A percentile compares a stretch with the other conserved stretches of the same genome.
Evolutionary conservation across 805 yeast species (phyloP).

Genomic region (Yarrowia sp.): DNA sequence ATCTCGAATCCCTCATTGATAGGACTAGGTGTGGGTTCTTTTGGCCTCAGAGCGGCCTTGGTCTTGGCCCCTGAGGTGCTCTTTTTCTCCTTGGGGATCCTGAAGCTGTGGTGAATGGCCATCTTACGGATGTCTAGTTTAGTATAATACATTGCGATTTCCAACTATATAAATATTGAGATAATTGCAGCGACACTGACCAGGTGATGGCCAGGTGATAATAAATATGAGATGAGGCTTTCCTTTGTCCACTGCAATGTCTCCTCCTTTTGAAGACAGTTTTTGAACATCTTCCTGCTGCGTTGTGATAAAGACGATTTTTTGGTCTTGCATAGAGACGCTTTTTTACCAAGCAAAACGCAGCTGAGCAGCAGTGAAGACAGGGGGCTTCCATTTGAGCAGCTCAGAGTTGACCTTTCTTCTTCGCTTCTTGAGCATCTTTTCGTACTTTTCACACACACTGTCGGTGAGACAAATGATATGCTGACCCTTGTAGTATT

Average conservation of each 20-base stretch:
- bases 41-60: slow-evolving; percentile 5
- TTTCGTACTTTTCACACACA: slow-evolving; percentile 76
- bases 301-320: too few species aligned
- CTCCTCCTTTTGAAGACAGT: too few species aligned
- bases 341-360: slow-evolving; percentile 84
- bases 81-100: slow-evolving; percentile 1
- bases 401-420: slow-evolving; percentile 76
- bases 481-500: slow-evolving; percentile 96
- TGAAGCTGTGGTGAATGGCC: slow-evolving; percentile 35
- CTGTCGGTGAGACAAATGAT: slow-evolving; percentile 86
- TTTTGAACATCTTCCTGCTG: too few species aligned
- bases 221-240: slow-evolving; percentile 20
- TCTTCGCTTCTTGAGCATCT: slow-evolving; percentile 69
- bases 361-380: slow-evolving; percentile 90
- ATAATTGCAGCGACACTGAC: slow-evolving; percentile 19
- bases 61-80: not conserved
- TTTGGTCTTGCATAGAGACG: not conserved
- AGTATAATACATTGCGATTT: slow-evolving; percentile 3
- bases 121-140: not conserved
- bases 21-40: not conserved
- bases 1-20: not conserved
- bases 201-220: not conserved
- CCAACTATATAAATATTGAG: slow-evolving; percentile 25
- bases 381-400: slow-evolving; percentile 93
- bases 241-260: not conserved